Evolutionary conservation across 2,329 filamentous ascomycete genomes (phyloP), one percentile per base, ranked within the genome.

Genomic region (Gaeumannomyces tritici): DNA sequence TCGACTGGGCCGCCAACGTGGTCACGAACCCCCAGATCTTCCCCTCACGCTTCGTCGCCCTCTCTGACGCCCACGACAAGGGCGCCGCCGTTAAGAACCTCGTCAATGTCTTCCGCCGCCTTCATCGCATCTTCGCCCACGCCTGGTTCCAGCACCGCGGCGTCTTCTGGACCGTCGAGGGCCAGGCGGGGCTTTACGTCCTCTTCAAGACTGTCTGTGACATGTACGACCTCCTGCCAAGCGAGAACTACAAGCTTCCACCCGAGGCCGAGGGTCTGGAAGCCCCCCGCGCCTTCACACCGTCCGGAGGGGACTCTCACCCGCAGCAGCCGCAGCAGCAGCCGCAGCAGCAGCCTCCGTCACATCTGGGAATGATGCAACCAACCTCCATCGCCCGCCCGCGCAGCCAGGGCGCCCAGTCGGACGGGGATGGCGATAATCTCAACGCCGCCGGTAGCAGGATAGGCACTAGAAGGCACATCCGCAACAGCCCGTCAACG

Each of bases 201-300:
- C 89, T 99, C 70, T 99, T 98, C 82, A 98, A 97, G 81, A 95
- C 89, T 0, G 93, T 98, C 27, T 98, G 93, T 74, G 95, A 99
- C 73, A 83, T 89, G 68, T 97, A 96, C 74, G 88, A 89, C 67
- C 81, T 98, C 64, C 86, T 99, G 33, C 92, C 92, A 1, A 87
- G 91, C 60, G 95, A 98, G 76, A 97, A 96, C 72, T 97, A 98
- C 77, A 98, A 96, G 64, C 86, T 99, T 57, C 93, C 95, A 0
- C 86, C 90, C 2, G 93, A 98, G 74, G 93, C 95, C 4, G 93
- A 98, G 74, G 93, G 93, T 0, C 77, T 91, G 2, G 90, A 93
- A 66, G 76, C 71, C 2, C 64, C 71, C 24, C 9, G 33, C 61
- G 4, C 56, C 62, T 51, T 51, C 21, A n/a, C 42, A 3, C 42